A percentile compares a stretch with the other conserved stretches of the same genome.
These are phyloP conservation scores for Cokeromyces recurvatus DNA, from an alignment of 371 early-diverging fungal genomes.

Conservation along the genomic window DNA sequence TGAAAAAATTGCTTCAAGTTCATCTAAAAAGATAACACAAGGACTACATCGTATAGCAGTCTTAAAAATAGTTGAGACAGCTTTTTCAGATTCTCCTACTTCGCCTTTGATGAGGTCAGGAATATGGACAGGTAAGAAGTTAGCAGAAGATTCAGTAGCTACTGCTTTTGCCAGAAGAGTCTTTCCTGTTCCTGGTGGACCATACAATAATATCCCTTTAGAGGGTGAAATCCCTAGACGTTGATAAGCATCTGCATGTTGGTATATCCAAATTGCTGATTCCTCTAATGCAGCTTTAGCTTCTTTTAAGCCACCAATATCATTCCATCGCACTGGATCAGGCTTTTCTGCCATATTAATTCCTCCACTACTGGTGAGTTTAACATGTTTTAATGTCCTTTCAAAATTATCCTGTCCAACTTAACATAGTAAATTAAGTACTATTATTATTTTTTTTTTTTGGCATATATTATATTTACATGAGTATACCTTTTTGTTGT, in stretches of 20 bases:
- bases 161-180: constrained; percentile 88
- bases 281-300: constrained; percentile 89
- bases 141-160: constrained; percentile 88
- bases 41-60: constrained; percentile 88
- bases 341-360: constrained; percentile 46
- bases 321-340: constrained; percentile 68
- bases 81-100: constrained; percentile 92
- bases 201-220: constrained; percentile 73
- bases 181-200: constrained; percentile 94
- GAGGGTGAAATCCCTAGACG: constrained; percentile 65
- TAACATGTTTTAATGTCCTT: constrained; percentile 24
- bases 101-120: constrained; percentile 95
- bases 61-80: constrained; percentile 84
- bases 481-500: not conserved
- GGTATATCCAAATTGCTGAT: constrained; percentile 88
- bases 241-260: constrained; percentile 55
- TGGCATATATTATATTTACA: no score
- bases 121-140: constrained; percentile 91
- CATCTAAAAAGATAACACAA: constrained; percentile 98
- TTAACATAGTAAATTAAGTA: not conserved
- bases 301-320: constrained; percentile 90
- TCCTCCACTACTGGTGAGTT: constrained; percentile 37
- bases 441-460: no score
- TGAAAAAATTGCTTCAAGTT: constrained; percentile 90
- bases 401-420: constrained; percentile 23